phyloP scores from a whole-genome alignment of 495 filamentous ascomycete genomes.

The Venustampulla echinocandica region DNA sequence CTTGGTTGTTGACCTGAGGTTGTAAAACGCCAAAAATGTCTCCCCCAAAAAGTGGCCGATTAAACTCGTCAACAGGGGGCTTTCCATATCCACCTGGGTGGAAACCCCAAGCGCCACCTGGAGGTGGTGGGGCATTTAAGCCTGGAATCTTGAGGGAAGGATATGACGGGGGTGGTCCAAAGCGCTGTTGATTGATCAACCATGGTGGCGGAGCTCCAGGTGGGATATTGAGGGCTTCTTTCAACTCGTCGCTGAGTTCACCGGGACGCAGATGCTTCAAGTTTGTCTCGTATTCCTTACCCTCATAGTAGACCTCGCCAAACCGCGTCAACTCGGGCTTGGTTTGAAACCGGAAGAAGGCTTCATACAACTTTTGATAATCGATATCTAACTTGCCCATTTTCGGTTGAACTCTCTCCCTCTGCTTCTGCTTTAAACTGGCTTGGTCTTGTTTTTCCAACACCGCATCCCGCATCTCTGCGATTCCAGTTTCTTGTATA shows the following conservation, averaged over 20 bases:
- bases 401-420: conserved; percentile 89
- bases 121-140: conserved; percentile 86
- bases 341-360: conserved; percentile 94
- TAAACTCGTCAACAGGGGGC: conserved; percentile 86
- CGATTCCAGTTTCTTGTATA: conserved; percentile 93
- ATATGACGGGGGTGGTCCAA: conserved; percentile 88
- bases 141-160: conserved; percentile 87
- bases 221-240: conserved; percentile 89
- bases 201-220: conserved; percentile 91
- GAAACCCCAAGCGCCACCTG: conserved; percentile 94
- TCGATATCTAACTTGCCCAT: conserved; percentile 97
- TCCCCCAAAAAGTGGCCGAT: conserved; percentile 81
- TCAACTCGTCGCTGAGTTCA: conserved; percentile 80
- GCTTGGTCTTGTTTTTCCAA: conserved; percentile 91
- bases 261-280: conserved; percentile 81
- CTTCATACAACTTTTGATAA: conserved; percentile 95
- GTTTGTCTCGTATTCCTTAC: conserved; percentile 97
- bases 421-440: conserved; percentile 85
- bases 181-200: conserved; percentile 93
- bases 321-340: conserved; percentile 91
- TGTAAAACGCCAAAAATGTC: conserved; percentile 86
- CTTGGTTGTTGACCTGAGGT: conserved; percentile 38
- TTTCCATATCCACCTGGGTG: conserved; percentile 94
- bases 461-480: conserved; percentile 95
- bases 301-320: conserved; percentile 97